Base-by-base conservation (phyloP, 148 eudicot species). In the Salicornia ramosissima region DNA sequence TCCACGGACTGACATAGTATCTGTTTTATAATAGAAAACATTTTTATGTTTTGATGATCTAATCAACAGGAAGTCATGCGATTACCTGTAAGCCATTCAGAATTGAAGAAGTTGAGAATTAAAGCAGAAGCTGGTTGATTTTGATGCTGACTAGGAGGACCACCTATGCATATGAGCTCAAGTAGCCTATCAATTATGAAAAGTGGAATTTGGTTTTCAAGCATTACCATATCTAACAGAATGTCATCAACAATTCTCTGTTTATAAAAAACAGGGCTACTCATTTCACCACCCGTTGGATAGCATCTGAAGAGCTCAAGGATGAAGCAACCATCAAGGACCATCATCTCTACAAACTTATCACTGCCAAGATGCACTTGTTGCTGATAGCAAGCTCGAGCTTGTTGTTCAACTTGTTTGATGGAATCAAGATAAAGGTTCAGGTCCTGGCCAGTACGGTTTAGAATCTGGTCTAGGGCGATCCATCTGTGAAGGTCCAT, bases 161-260 rank as follows among this genome's bases (percentile, higher is more conserved):
- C 40, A 69, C 13, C 21, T 18, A 42, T 26, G 47, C 2, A 10
- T 3, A n/a, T 61, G 3, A 86, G 73, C 26, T 77, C 84, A 6
- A 72, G 71, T 30, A 86, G 45, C 33, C 50, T 69, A 39, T 88
- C 95, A 39, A 88, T 83, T 4, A 88, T 25, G 47, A 88, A 88
- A 6, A 88, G 74, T 3, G 90, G 93, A 26, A 88, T 80, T 36
- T 88, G 90, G 61, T 88, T 88, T 64, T 88, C 90, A 1, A 88
- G 79, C 93, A 88, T 88, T 0, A 88, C 78, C 94, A 88, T 88
- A 62, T 86, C 94, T 14, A 67, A 54, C 79, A 87, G 40, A 85
- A 78, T 16, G 80, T 84, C 33, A 70, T 84, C 84, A 22, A 82
- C 77, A 0, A 83, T 67, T 13, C 79, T 84, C 16, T 83, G 77